These are phyloP conservation scores for Claviceps cyperi DNA, from an alignment of 2,329 filamentous ascomycete genomes.

Conservation along the genomic window DNA sequence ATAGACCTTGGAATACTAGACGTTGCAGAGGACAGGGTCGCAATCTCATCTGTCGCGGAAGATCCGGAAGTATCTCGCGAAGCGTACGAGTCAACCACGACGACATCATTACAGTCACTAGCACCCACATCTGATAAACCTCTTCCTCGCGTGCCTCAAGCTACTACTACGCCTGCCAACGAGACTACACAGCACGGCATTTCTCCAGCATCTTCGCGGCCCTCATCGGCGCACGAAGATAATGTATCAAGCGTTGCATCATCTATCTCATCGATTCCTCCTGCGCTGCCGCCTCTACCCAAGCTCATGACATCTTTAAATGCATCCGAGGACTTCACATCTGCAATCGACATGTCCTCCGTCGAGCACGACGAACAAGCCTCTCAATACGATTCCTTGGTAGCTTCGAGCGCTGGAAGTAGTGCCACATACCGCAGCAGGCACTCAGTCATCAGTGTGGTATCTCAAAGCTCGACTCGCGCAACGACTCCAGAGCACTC, in stretches of 20 bases:
- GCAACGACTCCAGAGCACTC: constrained; percentile 70
- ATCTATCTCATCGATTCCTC: constrained; percentile 33
- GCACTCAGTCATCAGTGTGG: constrained; percentile 64
- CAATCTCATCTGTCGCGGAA: constrained; percentile 18
- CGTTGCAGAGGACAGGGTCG: constrained; percentile 19
- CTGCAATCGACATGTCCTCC: constrained; percentile 24
- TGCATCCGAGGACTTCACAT: constrained; percentile 30
- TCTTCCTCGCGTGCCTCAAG: constrained; percentile 48
- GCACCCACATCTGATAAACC: constrained; percentile 47
- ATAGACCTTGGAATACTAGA: constrained; percentile 41
- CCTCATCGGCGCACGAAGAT: constrained; percentile 28
- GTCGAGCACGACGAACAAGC: constrained; percentile 38
- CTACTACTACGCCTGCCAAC: constrained; percentile 27
- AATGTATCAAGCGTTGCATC: constrained; percentile 28
- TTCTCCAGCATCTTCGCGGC: constrained; percentile 26
- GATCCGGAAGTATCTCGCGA: constrained; percentile 24
- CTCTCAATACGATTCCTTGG: constrained; percentile 53
- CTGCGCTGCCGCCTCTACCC: constrained; percentile 39
- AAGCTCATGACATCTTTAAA: constrained; percentile 39
- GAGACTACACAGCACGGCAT: constrained; percentile 13
- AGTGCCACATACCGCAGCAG: constrained; percentile 66
- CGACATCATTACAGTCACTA: constrained; percentile 19
- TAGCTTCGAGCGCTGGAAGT: constrained; percentile 62
- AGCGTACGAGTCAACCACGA: constrained; percentile 21
- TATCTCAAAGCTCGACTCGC: constrained; percentile 72